Base-by-base conservation (phyloP, 2,329 filamentous ascomycete genomes). In the Domatiomyces globalis region DNA sequence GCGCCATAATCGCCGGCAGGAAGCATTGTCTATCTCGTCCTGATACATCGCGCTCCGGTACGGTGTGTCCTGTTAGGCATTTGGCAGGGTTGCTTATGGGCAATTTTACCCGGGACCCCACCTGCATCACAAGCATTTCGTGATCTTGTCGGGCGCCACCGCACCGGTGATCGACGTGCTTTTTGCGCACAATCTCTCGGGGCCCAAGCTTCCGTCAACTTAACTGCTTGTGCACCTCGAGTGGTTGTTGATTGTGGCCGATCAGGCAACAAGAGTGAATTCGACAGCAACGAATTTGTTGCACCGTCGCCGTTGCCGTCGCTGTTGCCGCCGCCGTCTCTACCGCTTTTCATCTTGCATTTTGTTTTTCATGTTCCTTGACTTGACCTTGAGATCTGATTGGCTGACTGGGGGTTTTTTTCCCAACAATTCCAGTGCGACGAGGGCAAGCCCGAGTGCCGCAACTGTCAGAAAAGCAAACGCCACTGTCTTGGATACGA, bases 381-480 rank as follows among this genome's bases (percentile, higher is more conserved):
- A 25, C 22, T 25, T 25, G 22, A 25, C 3, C 22, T 25, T 6
- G 33, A 39, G 33, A 39, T 5, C 33, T 15, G 2, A 15, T 39
- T 10, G 12, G 12, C 33, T 39, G 33, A 39, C 33, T 39, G 33
- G 22, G 3, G 3, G 3, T 48, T 33, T 17, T 45, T 50, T 47
- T 39, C 39, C n/a, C n/a, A n/a, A 43, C 56, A 56, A 54, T 60
- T 55, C 60, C 67, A 95, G 92, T 98, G 92, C 72, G 92, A 96
- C 78, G 92, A 98, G 75, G 82, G 81, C 55, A 88, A 95, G 68
- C 92, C 92, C 19, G 82, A 84, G 54, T 98, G 92, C 74, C 71
- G 78, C 61, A 83, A 83, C 64, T 83, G 80, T 62, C 73, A 78
- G 59, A 83, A 83, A 65, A 81, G 77, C 67, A 83, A 83, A 64